Evolutionary conservation across 192 early-diverging fungal genomes (phyloP).

Genomic region (Backusella mclennaniae): DNA sequence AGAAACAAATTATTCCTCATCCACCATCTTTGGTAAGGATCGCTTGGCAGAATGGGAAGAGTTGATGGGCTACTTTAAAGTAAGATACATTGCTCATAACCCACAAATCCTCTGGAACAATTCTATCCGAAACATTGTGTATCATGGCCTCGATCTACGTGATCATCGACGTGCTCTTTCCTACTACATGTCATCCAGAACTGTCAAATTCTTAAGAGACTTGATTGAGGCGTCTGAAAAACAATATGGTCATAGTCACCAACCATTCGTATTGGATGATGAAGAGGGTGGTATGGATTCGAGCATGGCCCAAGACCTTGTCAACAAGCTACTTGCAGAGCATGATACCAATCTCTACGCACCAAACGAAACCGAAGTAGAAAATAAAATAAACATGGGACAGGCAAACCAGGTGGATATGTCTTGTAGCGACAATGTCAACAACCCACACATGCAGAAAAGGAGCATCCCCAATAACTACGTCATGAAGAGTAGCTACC

Average conservation of each 20-base stretch:
- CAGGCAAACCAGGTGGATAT: constrained; percentile 7
- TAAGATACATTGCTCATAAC: constrained; percentile 83
- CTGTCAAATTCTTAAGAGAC: constrained; percentile 75
- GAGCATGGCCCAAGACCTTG: constrained; percentile 41
- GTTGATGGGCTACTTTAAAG: constrained; percentile 54
- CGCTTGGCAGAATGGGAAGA: constrained; percentile 37
- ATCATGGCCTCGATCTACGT: constrained; percentile 72
- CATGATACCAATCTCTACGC: constrained; percentile 41
- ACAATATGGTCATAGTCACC: not conserved
- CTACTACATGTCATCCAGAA: constrained; percentile 84
- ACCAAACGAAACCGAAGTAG: constrained; percentile 40
- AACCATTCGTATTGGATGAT: not conserved
- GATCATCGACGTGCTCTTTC: constrained; percentile 63
- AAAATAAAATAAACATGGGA: constrained; percentile 5
- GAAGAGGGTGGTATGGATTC: constrained; percentile 29
- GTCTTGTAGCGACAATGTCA: constrained; percentile 25
- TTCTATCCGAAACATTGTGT: constrained; percentile 77
- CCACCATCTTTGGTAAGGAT: constrained; percentile 38
- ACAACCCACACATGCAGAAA: constrained; percentile 42
- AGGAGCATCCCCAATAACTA: constrained; percentile 56
- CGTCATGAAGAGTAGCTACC: constrained; percentile 51
- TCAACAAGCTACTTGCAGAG: constrained; percentile 47
- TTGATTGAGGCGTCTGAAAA: constrained; percentile 39
- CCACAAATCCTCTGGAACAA: constrained; percentile 84
- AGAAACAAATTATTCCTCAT: constrained; percentile 5